Conservation (phyloP, 1,284 basidiomycete genomes). For the Sporisorium scitamineum region DNA sequence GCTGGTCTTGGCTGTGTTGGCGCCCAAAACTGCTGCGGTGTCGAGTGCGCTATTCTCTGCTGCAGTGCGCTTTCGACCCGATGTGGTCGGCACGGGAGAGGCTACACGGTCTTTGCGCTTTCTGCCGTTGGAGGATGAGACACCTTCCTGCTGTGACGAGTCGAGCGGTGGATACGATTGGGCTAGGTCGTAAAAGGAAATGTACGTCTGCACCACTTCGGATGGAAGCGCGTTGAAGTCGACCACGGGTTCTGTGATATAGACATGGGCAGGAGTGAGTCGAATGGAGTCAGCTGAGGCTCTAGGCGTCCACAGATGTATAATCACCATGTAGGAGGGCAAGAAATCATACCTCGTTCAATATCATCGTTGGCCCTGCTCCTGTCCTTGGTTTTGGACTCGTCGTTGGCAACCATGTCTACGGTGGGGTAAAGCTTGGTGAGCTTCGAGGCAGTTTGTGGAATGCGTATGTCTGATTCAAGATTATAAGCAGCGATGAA, state of each 20-base stretch:
- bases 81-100: conserved; percentile 17
- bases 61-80: conserved; percentile 34
- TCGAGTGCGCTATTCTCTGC: conserved; percentile 32
- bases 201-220: conserved; percentile 54
- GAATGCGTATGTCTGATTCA: neutral
- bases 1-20: conserved; percentile 18
- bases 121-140: conserved; percentile 24
- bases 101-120: conserved; percentile 39
- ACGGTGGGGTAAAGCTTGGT: neutral
- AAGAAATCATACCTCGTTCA: conserved; percentile 25
- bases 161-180: conserved; percentile 53
- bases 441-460: neutral
- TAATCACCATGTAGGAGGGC: neutral
- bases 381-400: conserved; percentile 34
- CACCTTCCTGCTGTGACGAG: conserved; percentile 15
- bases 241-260: conserved; percentile 40
- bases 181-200: conserved; percentile 58
- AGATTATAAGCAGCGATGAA: neutral
- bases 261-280: neutral
- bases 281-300: neutral
- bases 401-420: conserved; percentile 32
- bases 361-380: conserved; percentile 31
- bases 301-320: neutral
- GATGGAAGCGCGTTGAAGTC: conserved; percentile 56
- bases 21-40: conserved; percentile 17